These are phyloP conservation scores for Sungouiella thailandica DNA, from an alignment of 805 yeast species.

Conservation along the genomic window DNA sequence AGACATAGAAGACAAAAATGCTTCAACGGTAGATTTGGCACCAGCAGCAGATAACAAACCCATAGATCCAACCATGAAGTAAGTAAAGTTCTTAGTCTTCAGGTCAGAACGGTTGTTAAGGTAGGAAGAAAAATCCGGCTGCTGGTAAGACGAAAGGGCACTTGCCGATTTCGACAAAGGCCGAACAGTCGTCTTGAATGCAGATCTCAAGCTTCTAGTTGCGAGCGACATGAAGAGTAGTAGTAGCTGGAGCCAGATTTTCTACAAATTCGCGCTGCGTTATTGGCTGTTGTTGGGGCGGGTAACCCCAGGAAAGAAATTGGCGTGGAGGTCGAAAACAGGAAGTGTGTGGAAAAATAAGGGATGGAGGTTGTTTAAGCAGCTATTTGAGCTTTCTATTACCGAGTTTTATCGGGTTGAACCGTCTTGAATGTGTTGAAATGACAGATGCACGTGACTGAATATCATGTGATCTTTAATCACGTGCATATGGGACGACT, in stretches of 20 bases:
- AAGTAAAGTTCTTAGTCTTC: slow-evolving; percentile 74
- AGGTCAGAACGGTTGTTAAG: slow-evolving; percentile 69
- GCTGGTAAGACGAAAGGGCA: slow-evolving; percentile 74
- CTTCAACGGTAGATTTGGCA: slow-evolving; percentile 93
- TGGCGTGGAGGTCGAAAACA: too few relatives aligned
- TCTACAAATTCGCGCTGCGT: slow-evolving; percentile 15
- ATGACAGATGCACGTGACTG: too few relatives aligned
- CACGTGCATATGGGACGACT: too few relatives aligned
- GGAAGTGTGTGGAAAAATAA: too few relatives aligned
- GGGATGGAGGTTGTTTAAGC: too few relatives aligned
- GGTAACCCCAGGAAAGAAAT: slow-evolving; percentile 12
- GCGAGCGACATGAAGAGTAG: slow-evolving; percentile 28
- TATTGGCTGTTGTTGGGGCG: slow-evolving; percentile 16
- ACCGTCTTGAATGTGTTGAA: too few relatives aligned
- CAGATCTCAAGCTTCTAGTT: slow-evolving; percentile 42
- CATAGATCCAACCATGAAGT: slow-evolving; percentile 96
- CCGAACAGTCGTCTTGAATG: slow-evolving; percentile 40
- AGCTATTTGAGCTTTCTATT: too few relatives aligned
- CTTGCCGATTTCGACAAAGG: slow-evolving; percentile 46
- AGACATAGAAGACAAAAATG: slow-evolving; percentile 87
- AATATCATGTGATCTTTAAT: too few relatives aligned
- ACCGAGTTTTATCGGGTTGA: too few relatives aligned
- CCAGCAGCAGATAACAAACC: slow-evolving; percentile 90
- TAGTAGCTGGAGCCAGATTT: not conserved
- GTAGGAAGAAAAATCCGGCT: slow-evolving; percentile 84